Percentiles rank a stretch among this genome's conserved stretches.
phyloP scores from a whole-genome alignment of 768 basidiomycete species.

The Panaeolus cyanescens region DNA sequence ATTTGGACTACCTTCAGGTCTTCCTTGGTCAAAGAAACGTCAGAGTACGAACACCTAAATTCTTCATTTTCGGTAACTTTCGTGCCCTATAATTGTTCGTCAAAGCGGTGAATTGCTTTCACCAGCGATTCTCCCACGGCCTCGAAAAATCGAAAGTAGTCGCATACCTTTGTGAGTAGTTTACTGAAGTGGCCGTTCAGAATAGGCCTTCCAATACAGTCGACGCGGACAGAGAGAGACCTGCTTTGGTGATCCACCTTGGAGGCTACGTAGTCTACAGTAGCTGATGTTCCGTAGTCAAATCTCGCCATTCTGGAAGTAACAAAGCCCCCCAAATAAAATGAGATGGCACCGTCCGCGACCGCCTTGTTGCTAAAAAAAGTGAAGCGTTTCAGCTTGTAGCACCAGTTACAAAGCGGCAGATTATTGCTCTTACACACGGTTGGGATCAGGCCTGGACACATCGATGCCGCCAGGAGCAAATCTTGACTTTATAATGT shows the following conservation, averaged over 20 bases:
- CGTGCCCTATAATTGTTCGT: not conserved
- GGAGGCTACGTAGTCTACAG: not conserved
- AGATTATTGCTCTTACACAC: constrained; percentile 39
- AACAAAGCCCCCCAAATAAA: constrained; percentile 23
- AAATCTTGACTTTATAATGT: constrained; percentile 37
- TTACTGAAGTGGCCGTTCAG: not conserved
- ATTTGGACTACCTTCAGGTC: not conserved
- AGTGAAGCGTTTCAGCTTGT: not conserved
- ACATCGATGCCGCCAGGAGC: constrained; percentile 34
- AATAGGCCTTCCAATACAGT: not conserved
- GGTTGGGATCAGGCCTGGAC: constrained; percentile 45
- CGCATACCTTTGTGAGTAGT: constrained; percentile 3
- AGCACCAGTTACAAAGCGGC: not conserved
- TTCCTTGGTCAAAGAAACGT: not conserved
- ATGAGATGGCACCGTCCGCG: constrained; percentile 25
- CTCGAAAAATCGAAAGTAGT: not conserved
- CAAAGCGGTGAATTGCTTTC: not conserved
- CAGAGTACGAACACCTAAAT: not conserved
- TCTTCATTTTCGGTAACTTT: constrained; percentile 6
- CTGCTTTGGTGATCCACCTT: not conserved
- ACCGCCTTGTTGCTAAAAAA: constrained; percentile 24
- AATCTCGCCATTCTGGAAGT: constrained; percentile 18
- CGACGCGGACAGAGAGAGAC: not conserved
- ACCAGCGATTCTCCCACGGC: too few relatives aligned
- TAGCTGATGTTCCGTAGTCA: constrained; percentile 14